Conservation (phyloP, 2,329 filamentous ascomycete species). For the Furcasterigmium furcatum region DNA sequence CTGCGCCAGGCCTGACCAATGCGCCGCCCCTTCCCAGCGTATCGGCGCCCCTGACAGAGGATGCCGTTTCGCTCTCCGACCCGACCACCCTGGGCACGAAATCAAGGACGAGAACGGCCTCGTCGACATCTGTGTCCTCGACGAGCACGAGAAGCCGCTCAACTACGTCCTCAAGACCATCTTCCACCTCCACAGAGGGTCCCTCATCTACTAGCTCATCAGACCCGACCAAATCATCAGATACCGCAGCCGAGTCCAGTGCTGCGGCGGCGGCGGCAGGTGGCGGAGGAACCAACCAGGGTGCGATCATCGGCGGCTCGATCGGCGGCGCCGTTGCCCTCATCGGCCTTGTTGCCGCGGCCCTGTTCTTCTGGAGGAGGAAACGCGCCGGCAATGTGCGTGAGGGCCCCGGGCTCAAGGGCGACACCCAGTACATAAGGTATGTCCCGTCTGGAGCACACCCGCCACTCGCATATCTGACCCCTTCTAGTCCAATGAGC, state of each 20-base stretch:
- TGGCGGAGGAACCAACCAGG: conserved; percentile 28
- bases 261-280: conserved; percentile 17
- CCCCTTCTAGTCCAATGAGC: conserved; percentile 20
- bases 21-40: conserved; percentile 29
- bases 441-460: conserved; percentile 22
- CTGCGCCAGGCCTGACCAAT: conserved; percentile 38
- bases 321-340: conserved; percentile 48
- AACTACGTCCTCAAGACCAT: conserved; percentile 7
- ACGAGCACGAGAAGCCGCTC: too few relatives aligned
- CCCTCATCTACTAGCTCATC: conserved; percentile 13
- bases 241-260: conserved; percentile 13
- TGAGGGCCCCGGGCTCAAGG: conserved; percentile 33
- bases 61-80: conserved; percentile 30
- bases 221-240: conserved; percentile 5
- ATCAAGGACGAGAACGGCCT: too few relatives aligned
- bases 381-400: conserved; percentile 35
- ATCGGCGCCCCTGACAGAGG: conserved; percentile 35
- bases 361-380: conserved; percentile 40
- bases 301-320: conserved; percentile 51
- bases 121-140: conserved; percentile 1
- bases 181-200: conserved; percentile 5
- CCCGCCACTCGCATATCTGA: too few relatives aligned
- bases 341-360: conserved; percentile 35
- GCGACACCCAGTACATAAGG: conserved; percentile 37
- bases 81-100: conserved; percentile 36